These are phyloP conservation scores for Neofusicoccum kwambonambiense DNA, from an alignment of 2,329 filamentous ascomycete genomes.

Conservation along the genomic window DNA sequence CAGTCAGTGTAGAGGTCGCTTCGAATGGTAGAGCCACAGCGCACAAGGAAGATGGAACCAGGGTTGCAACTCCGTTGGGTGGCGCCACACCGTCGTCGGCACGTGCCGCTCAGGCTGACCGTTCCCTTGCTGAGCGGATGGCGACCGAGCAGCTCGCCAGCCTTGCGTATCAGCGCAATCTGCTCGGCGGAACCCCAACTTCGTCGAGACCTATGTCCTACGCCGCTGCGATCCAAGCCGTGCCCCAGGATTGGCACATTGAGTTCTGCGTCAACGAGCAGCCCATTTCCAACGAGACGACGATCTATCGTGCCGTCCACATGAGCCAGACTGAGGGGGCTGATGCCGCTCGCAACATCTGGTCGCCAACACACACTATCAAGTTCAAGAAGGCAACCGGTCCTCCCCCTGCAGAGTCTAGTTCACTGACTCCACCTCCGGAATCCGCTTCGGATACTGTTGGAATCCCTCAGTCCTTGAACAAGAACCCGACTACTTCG, in stretches of 20 bases:
- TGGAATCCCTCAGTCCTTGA: conserved; percentile 73
- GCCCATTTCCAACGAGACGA: conserved; percentile 84
- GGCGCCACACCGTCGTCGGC: conserved; percentile 31
- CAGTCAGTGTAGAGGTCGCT: conserved; percentile 88
- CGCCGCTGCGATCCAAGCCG: conserved; percentile 74
- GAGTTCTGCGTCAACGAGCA: conserved; percentile 88
- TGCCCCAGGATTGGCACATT: conserved; percentile 94
- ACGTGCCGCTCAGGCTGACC: conserved; percentile 32
- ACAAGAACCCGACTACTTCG: conserved; percentile 78
- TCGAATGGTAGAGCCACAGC: conserved; percentile 85
- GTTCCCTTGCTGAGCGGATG: conserved; percentile 23
- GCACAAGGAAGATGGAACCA: conserved; percentile 85
- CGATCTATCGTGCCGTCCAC: conserved; percentile 92
- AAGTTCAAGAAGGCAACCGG: conserved; percentile 86
- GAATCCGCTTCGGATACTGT: conserved; percentile 52
- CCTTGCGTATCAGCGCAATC: conserved; percentile 22
- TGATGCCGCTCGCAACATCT: conserved; percentile 75
- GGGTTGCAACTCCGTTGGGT: conserved; percentile 78
- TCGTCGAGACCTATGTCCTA: conserved; percentile 70
- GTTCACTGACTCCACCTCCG: conserved; percentile 58
- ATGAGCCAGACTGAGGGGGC: conserved; percentile 52
- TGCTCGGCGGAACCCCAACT: conserved; percentile 44
- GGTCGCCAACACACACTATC: conserved; percentile 87
- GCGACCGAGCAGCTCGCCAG: conserved; percentile 31
- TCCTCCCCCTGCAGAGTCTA: conserved; percentile 72